Base-by-base conservation (phyloP, 2,329 filamentous ascomycete genomes). In the Seiridium cupressi region DNA sequence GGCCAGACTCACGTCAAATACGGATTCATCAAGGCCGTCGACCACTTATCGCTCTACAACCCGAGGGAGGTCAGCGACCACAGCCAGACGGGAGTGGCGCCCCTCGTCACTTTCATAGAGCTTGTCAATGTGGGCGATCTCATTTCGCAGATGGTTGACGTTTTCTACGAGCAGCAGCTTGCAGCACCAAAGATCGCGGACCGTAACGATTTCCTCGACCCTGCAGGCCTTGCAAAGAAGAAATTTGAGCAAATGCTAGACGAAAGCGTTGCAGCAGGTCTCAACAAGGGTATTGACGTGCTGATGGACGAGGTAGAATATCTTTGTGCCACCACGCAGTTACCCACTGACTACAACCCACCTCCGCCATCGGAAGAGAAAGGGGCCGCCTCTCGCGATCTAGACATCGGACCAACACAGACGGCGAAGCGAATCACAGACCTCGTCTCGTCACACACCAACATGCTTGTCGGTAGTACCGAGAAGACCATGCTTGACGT, bases 291-390 rank as follows among this genome's bases (percentile, higher is more conserved):
- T 64, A 98, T 99, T 64, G 94, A 99, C 70, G 95, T 97, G 60
- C 84, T 99, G 48, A 98, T 99, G 90, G 93, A 96, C 68, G 95
- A 99, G 77, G 93, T 98, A 35, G 95, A 99, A 73, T 97, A 96
- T 72, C 84, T 99, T 42, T 93, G 93, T 68, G 93, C 91, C 18
- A 97, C 93, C 0, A 92, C 89, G 3, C 95, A 99, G 73, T 79
- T 84, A 32, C 89, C 93, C 0, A 90, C 90, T 0, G 95, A 99
- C 76, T 99, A 95, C 77, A 97, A 98, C 69, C 94, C 95, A 0
- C 79, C 75, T 2, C 74, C 66, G 60, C 63, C 55, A 68, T 75
- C 53, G 68, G 72, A 51, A 59, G 63, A 76, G 68, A 72, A 74
- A 70, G 65, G 74, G 70, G 49, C 32, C 3, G 32, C 65, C 26